Evolutionary conservation across 2,329 filamentous ascomycete species (phyloP), one percentile per base, ranked within the genome.

Genomic region (Aspergillus sp.): DNA sequence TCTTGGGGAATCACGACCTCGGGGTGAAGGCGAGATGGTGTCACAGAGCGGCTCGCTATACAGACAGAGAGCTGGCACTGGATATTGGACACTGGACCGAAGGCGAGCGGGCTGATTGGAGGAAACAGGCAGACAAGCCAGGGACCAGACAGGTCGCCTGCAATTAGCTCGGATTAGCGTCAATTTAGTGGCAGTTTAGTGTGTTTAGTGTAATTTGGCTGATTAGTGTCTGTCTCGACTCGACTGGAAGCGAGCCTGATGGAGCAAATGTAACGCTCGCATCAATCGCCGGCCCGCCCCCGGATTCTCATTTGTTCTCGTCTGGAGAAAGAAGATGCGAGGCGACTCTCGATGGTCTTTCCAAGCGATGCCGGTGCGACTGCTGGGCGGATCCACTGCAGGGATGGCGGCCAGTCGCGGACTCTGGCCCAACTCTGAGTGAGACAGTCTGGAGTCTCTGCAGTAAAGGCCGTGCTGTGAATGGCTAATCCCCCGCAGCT

Each of bases 271-370:
- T 52, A 52, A 27, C 52, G 54, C 46, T 56, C 57, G 31, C 59
- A 55, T 57, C 40, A 27, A 9, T 14, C 27, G 47, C 47, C 59
- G 56, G 59, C 44, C 64, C 64, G 61, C 61, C 64, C 64, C 64
- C 64, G 57, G 61, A 66, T 61, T 61, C 64, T 65, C 62, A 66
- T 66, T 64, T 62, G 62, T 46, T 54, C 58, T 43, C 31, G 44
- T 14, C 50, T 55, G 57, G 54, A 58, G 52, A 31, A 31, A 3
- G 27, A 31, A 31, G 9, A 31, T 31, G 27, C 27, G 27, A 31
- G 27, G 27, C 27, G 27, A 31, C 9, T 31, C 27, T 31, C 27
- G 27, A 31, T 31, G 9, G 14, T 9, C 27, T 9, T 3, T n/a
- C 24, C 19, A 21, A 21, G 21, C 52, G 31, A 46, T 11, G 27